Conservation (phyloP, 2,329 filamentous ascomycete species). For the Ophiostoma fasciatum region DNA sequence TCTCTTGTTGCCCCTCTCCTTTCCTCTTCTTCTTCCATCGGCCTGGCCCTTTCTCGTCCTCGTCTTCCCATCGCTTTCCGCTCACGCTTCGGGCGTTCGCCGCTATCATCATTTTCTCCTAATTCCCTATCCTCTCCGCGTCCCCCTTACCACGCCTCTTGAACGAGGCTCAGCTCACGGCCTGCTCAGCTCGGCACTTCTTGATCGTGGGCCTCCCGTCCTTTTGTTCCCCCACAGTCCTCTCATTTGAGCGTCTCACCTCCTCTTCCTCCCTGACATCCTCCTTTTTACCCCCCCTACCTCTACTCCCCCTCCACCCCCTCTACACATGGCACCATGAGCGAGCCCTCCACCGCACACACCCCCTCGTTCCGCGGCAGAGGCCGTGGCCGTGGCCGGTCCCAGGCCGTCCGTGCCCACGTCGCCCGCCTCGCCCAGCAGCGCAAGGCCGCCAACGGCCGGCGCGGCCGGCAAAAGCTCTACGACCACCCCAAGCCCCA, state of each 20-base stretch:
- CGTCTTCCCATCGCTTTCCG: neutral
- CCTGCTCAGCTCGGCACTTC: neutral
- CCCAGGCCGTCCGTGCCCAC: constrained; percentile 14
- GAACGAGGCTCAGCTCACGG: no score
- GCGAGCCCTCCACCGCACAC: constrained; percentile 7
- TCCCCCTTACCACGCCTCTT: no score
- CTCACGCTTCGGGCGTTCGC: neutral
- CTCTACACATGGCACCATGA: constrained; percentile 13
- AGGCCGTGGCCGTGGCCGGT: constrained; percentile 22
- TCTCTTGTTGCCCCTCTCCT: neutral
- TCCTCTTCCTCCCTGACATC: neutral
- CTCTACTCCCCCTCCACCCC: neutral
- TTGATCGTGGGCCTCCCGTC: no score
- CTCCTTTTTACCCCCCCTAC: neutral
- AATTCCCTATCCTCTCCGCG: neutral
- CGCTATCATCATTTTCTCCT: neutral
- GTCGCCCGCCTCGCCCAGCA: constrained; percentile 16
- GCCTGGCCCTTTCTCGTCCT: neutral
- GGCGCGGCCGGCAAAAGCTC: constrained; percentile 39
- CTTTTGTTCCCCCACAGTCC: no score
- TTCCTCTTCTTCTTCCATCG: neutral
- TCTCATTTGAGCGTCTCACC: neutral
- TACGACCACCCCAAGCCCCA: constrained; percentile 39
- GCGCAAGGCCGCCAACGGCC: constrained; percentile 22
- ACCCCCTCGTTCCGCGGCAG: constrained; percentile 11